A percentile compares a stretch with the other conserved stretches of the same genome.
Conservation (phyloP, 768 basidiomycete species). For the Hemileccinum rubropunctum region DNA sequence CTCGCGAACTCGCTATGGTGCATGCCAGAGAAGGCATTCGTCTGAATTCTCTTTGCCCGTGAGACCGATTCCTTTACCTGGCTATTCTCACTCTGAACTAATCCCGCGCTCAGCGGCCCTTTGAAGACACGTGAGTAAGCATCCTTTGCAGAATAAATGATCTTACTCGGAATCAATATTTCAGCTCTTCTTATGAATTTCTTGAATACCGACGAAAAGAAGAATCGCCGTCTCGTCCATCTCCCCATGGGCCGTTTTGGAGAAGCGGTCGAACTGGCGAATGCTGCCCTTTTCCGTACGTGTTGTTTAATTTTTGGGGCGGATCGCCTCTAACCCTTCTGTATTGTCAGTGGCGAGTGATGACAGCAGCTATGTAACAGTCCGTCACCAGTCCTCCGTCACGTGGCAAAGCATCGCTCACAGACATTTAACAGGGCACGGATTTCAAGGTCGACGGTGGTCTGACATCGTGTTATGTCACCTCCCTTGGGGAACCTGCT, state of each 20-base stretch:
- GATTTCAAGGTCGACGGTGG: constrained; percentile 98
- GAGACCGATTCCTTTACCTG: constrained; percentile 31
- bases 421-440: constrained; percentile 52
- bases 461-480: constrained; percentile 89
- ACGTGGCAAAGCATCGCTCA: constrained; percentile 2
- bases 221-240: constrained; percentile 84
- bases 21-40: constrained; percentile 98
- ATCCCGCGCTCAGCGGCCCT: constrained; percentile 62
- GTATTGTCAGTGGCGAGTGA: constrained; percentile 72
- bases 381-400: constrained; percentile 36
- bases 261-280: constrained; percentile 93
- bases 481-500: constrained; percentile 73
- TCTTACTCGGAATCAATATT: neutral
- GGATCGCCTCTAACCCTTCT: constrained; percentile 6
- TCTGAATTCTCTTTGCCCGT: constrained; percentile 95
- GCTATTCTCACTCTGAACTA: constrained; percentile 2
- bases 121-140: constrained; percentile 80
- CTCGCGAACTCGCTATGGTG: constrained; percentile 94
- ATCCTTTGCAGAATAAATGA: neutral
- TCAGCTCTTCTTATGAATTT: constrained; percentile 98
- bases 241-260: constrained; percentile 98
- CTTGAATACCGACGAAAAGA: constrained; percentile 94
- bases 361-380: constrained; percentile 95
- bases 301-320: constrained; percentile 20
- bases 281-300: constrained; percentile 89